Base-by-base conservation (phyloP, 306 rosid genomes). In the Castanopsis chinensis region DNA sequence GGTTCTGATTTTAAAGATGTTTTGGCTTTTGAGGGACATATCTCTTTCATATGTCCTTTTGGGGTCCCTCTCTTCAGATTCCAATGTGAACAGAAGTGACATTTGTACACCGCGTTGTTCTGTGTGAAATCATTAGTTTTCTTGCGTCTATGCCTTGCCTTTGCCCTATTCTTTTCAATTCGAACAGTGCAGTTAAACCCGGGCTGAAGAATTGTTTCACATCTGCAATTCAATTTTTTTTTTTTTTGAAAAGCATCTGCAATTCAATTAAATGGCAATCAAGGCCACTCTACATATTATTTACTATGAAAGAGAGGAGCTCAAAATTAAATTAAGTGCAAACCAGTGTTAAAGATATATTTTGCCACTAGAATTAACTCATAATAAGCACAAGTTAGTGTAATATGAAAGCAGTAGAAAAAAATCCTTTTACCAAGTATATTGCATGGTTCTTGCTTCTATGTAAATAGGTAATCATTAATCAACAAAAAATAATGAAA, bases 201-300 rank as follows among this genome's bases (percentile, higher is more conserved):
- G 14, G 97, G 95, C 81, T 89, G 91, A 43, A 92, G 92, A 75
- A 88, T 53, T 20, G 88, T 90, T 87, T 92, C 97, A 49, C 98
- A 92, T 76, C 97, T 94, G 88, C 30, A 83, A 69, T 79, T 59
- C 53, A 63, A 43, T 64, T 65, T n/a, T n/a, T n/a, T n/a, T n/a
- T n/a, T n/a, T n/a, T n/a, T n/a, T n/a, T n/a, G n/a, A n/a, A n/a
- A n/a, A n/a, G n/a, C 98, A 92, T 76, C 97, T 94, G 88, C 30
- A 83, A 69, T 79, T 59, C 53, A 63, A 43, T 64, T 65, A 70
- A 72, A 78, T 69, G 43, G 28, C 76, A 56, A 81, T 60, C 60
- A 37, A 1, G 45, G 56, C 61, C 61, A 55, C 7, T 27, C 71
- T 77, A 49, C 43, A 72, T 17, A 23, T 67, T 69, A 67, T 77